Conservation (phyloP, 768 basidiomycete genomes). For the Macrolepiota albuminosa region DNA sequence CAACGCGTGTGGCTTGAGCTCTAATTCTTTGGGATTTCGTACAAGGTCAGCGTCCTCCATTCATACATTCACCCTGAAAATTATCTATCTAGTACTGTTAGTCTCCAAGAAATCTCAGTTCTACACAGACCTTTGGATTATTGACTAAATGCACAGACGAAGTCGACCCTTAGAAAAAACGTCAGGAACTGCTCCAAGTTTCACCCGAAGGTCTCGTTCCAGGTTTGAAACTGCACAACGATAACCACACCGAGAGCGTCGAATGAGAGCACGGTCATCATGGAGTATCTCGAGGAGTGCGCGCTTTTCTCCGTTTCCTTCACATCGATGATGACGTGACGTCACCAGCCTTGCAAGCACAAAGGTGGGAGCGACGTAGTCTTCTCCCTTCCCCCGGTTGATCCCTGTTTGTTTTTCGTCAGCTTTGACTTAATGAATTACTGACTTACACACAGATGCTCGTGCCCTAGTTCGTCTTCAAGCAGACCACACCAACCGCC, state of each 20-base stretch:
- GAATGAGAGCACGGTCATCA: conserved; percentile 77
- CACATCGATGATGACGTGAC: background rate
- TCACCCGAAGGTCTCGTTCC: conserved; percentile 68
- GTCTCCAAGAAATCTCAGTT: background rate
- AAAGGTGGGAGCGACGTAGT: conserved; percentile 34
- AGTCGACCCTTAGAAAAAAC: conserved; percentile 39
- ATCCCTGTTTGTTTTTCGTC: conserved; percentile 47
- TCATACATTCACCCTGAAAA: background rate
- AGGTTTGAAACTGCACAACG: conserved; percentile 51
- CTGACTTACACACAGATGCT: conserved; percentile 40
- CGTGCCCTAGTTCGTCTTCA: conserved; percentile 65
- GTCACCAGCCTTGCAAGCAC: conserved; percentile 41
- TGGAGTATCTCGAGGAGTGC: conserved; percentile 78
- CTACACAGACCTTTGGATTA: background rate
- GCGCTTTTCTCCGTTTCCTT: conserved; percentile 15
- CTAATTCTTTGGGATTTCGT: conserved; percentile 57
- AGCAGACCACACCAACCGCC: conserved; percentile 61
- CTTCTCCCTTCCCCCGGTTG: conserved; percentile 50
- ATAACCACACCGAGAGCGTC: conserved; percentile 19
- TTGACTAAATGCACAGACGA: background rate
- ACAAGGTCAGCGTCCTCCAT: no score
- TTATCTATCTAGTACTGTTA: background rate
- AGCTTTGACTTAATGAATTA: no score
- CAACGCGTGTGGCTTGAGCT: conserved; percentile 77
- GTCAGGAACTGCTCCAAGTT: conserved; percentile 47